Evolutionary conservation across 1,139 yeast genomes (phyloP), one percentile per base, ranked within the genome.

Genomic region (Lodderomyces margitis): DNA sequence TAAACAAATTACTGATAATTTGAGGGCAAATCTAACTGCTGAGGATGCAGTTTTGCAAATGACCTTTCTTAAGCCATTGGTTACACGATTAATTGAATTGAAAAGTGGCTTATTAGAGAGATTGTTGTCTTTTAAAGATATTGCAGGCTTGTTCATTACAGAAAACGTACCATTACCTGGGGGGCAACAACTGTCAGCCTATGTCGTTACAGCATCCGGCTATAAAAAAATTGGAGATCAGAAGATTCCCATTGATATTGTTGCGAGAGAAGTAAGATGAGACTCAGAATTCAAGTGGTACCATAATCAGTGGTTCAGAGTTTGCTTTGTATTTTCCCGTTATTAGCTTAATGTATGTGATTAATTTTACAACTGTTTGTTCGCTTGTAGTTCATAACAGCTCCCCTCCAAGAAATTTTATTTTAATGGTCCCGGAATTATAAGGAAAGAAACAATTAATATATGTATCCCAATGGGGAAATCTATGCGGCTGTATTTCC

Each of bases 21-120:
- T 30, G n/a, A 30, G 35, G 12, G 32, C 32, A 21, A 23, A 37
- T 16, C 31, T 37, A 11, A 15, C 34, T n/a, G 21, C 9, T 14
- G 28, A 37, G 32, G 30, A 23, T 30, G 40, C 30, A 10, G 17
- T 37, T 12, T 15, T 37, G 16, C 40, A 37, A 31, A 25, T 37
- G 40, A 37, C 34, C 3, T 33, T 33, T 33, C 27, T 33, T 12
- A 19, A 33, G 25, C 36, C 36, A 21, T 33, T 33, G 25, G 25
- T 33, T 21, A 12, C 27, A 5, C 9, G 25, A 7, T 33, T 33
- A 19, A 12, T 33, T 20, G 36, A 33, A 9, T 20, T 33, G 25
- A 33, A 33, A 8, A 33, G 36, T 33, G 25, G 27, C 5, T 33
- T 33, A 12, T 33, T 33, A 19, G 36, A 33, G 3, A 33, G 21